Evolutionary conservation across 257 asterid genomes (phyloP).

Genomic region (Solanum bukasovii): DNA sequence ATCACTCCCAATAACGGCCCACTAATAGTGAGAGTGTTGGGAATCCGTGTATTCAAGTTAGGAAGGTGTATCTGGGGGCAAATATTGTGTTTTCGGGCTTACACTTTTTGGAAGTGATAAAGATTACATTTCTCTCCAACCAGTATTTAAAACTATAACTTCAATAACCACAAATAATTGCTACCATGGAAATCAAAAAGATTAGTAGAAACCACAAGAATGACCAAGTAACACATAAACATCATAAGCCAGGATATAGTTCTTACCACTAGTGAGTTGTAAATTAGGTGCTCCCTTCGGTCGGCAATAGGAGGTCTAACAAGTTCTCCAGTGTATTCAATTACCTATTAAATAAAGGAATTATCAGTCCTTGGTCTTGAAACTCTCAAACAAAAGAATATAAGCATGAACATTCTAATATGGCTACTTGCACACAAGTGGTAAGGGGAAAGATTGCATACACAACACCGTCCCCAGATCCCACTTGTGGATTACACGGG

Average conservation of each 20-base stretch:
- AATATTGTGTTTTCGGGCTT: not conserved
- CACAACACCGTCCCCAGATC: not conserved
- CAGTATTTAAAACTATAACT: not conserved
- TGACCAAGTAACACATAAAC: not conserved
- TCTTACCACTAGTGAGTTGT: conserved; percentile 92
- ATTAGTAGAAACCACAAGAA: not conserved
- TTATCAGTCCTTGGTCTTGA: conserved; percentile 3
- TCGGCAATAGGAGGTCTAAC: conserved; percentile 92
- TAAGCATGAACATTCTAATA: not conserved
- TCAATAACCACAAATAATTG: not conserved
- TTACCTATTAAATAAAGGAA: conserved; percentile 44
- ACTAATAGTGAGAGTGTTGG: not conserved
- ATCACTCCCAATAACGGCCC: not conserved
- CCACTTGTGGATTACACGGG: not conserved
- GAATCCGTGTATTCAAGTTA: not conserved
- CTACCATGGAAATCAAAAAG: not conserved
- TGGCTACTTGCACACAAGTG: not conserved
- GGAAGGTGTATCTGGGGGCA: not conserved
- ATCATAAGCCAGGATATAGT: conserved; percentile 9
- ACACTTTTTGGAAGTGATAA: not conserved
- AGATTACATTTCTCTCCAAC: not conserved
- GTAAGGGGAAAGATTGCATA: not conserved
- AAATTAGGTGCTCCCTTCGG: conserved; percentile 81
- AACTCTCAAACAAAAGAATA: not conserved
- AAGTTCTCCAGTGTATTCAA: conserved; percentile 90